Percentiles rank a stretch among this genome's conserved stretches.
phyloP scores from a whole-genome alignment of 257 asterid species.

The Anisodus tanguticus region DNA sequence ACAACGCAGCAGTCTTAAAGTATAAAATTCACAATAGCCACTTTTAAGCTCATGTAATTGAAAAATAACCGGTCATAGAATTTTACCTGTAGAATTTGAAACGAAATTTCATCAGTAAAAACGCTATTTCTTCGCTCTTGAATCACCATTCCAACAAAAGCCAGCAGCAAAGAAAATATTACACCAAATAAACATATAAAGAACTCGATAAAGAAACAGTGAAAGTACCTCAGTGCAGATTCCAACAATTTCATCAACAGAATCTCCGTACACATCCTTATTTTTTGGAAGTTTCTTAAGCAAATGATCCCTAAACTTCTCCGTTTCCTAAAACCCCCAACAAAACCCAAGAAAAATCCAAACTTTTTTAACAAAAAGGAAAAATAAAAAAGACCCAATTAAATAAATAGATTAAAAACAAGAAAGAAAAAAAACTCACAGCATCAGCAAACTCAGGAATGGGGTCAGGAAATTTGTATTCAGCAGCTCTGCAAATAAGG shows the following conservation, averaged over 20 bases:
- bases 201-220: background rate
- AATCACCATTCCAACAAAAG: background rate
- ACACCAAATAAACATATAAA: background rate
- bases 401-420: background rate
- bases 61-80: too few species aligned
- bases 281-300: conserved; percentile 70
- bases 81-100: too few species aligned
- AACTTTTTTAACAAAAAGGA: background rate
- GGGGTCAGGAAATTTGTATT: conserved; percentile 93
- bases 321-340: conserved; percentile 64
- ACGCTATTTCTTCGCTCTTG: background rate
- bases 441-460: conserved; percentile 94
- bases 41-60: too few species aligned
- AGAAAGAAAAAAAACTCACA: conserved; percentile 46
- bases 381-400: background rate
- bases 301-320: conserved; percentile 74
- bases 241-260: conserved; percentile 75
- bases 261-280: conserved; percentile 82
- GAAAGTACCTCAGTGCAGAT: conserved; percentile 74
- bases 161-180: background rate
- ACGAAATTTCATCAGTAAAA: too few species aligned
- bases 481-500: conserved; percentile 75
- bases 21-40: too few species aligned
- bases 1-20: background rate
- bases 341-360: background rate